A percentile compares a stretch with the other conserved stretches of the same genome.
These are phyloP conservation scores for Cyclostephanos tholiformis DNA, from an alignment of 108 stramenopile species.

Conservation along the genomic window DNA sequence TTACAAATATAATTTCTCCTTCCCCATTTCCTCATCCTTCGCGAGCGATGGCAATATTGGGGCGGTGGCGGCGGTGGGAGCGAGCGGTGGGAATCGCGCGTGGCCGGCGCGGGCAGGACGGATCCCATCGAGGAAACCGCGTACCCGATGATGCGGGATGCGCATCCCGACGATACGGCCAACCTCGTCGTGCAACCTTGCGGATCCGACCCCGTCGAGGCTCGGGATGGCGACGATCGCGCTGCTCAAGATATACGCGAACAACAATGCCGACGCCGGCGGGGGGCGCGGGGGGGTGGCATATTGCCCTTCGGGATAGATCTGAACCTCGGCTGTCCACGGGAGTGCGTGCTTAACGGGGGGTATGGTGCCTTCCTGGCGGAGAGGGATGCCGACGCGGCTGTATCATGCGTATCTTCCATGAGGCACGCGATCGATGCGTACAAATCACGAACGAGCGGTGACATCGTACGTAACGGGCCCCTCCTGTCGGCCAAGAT, in stretches of 20 bases:
- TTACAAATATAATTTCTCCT: too few relatives aligned
- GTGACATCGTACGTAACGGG: background rate
- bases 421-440: conserved; percentile 55
- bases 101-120: conserved; percentile 44
- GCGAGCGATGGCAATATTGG: too few relatives aligned
- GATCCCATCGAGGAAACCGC: conserved; percentile 33
- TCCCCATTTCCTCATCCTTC: too few relatives aligned
- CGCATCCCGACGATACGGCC: conserved; percentile 19
- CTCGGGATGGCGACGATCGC: conserved; percentile 47
- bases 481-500: conserved; percentile 62
- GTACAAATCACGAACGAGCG: background rate
- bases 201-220: conserved; percentile 35
- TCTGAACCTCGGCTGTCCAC: conserved; percentile 67
- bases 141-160: conserved; percentile 49
- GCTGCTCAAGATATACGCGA: conserved; percentile 39
- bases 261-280: too few relatives aligned
- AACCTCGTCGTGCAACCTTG: conserved; percentile 61
- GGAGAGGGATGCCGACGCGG: conserved; percentile 44
- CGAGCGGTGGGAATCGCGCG: conserved; percentile 15
- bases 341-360: conserved; percentile 49
- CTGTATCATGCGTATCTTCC: conserved; percentile 44
- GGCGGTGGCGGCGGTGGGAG: too few relatives aligned
- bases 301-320: conserved; percentile 51
- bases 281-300: background rate
- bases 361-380: conserved; percentile 63